Percentiles rank a stretch among this genome's conserved stretches.
These are phyloP conservation scores for Saccharomyces uvarum DNA, from an alignment of 1,139 yeast genomes.

Conservation along the genomic window DNA sequence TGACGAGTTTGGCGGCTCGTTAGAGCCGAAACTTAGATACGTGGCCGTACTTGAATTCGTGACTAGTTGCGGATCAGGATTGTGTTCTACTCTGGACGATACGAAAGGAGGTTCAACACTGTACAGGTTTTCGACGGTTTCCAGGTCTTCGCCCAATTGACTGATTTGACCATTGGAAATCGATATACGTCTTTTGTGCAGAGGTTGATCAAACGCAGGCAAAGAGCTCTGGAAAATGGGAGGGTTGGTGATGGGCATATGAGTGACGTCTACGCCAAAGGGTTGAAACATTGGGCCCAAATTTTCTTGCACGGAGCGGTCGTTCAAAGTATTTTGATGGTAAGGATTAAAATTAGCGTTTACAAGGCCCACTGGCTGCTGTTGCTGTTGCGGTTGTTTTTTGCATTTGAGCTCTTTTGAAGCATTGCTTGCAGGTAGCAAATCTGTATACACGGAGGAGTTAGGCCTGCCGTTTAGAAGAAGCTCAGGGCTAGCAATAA, in stretches of 20 bases:
- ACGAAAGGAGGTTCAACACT: conserved; percentile 29
- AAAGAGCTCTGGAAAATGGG: conserved; percentile 54
- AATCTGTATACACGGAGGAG: too few species aligned
- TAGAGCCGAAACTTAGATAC: neutral
- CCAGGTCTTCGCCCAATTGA: conserved; percentile 39
- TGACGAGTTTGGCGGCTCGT: neutral
- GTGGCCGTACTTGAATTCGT: neutral
- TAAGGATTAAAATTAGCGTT: conserved; percentile 1
- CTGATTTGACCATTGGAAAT: conserved; percentile 77
- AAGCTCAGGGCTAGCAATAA: neutral
- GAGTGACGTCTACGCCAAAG: conserved; percentile 35
- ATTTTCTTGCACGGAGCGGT: conserved; percentile 34
- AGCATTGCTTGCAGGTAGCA: too few species aligned
- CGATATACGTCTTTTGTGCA: conserved; percentile 54
- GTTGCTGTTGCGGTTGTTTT: neutral
- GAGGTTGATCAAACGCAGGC: conserved; percentile 36
- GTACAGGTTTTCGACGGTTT: conserved; percentile 24
- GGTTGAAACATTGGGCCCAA: conserved; percentile 36
- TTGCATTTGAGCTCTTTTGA: too few species aligned
- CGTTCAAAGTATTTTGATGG: conserved; percentile 34
- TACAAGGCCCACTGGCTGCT: neutral
- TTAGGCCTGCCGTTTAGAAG: neutral
- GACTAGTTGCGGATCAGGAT: neutral
- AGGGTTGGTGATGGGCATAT: conserved; percentile 57
- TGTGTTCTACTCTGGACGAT: neutral